These are phyloP conservation scores for Erigeron philadelphicus DNA, from an alignment of 140 eudicot genomes.

Conservation along the genomic window DNA sequence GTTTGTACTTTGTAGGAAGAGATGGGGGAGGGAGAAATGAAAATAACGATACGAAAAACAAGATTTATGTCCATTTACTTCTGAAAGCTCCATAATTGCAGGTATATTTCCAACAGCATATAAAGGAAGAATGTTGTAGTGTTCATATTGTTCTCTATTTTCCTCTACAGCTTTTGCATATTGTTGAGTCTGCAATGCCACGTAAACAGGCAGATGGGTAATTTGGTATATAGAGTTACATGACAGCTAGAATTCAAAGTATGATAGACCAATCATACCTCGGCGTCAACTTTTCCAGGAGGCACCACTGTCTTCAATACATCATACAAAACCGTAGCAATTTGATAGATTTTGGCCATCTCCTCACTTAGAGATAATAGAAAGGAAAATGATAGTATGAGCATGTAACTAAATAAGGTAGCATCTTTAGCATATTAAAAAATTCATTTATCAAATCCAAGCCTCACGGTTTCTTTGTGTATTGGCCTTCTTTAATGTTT, in stretches of 20 bases:
- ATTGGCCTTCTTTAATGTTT: conserved; percentile 79
- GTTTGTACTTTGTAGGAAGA: not conserved
- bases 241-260: conserved; percentile 14
- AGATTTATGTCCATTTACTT: conserved; percentile 40
- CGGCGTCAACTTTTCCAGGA: conserved; percentile 45
- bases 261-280: conserved; percentile 40
- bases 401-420: conserved; percentile 8
- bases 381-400: conserved; percentile 20
- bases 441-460: conserved; percentile 21
- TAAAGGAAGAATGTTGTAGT: conserved; percentile 90
- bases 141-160: conserved; percentile 74
- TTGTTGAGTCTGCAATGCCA: conserved; percentile 49
- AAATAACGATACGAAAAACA: not conserved
- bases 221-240: conserved; percentile 11
- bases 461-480: conserved; percentile 89
- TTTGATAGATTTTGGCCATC: conserved; percentile 92
- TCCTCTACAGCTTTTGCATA: conserved; percentile 81
- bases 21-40: not conserved
- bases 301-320: conserved; percentile 81
- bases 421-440: not conserved
- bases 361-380: conserved; percentile 57
- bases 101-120: conserved; percentile 76
- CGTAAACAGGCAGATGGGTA: conserved; percentile 4
- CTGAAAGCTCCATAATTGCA: conserved; percentile 90
- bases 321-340: conserved; percentile 87